Conservation (phyloP, 495 filamentous ascomycete species). For the Aspergillus cavernicola region DNA sequence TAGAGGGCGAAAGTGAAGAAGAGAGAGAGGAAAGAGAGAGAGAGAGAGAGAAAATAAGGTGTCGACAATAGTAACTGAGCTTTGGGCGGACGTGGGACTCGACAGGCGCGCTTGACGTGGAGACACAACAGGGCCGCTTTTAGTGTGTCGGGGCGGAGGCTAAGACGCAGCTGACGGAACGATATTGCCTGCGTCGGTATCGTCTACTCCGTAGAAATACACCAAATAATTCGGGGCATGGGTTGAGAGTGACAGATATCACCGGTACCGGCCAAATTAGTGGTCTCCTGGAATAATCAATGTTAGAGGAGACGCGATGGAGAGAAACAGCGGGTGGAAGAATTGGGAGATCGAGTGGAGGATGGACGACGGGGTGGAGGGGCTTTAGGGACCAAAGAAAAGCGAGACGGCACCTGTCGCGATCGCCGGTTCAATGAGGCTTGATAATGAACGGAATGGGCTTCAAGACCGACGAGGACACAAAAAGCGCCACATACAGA, state of each 20-base stretch:
- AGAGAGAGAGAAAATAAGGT: constrained; percentile 1
- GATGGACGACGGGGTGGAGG: constrained; percentile 11
- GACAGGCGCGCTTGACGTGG: constrained; percentile 36
- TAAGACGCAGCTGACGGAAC: constrained; percentile 35
- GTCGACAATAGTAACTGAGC: constrained; percentile 5
- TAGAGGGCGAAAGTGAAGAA: constrained; percentile 1
- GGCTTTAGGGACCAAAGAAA: constrained; percentile 15
- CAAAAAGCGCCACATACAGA: constrained; percentile 5
- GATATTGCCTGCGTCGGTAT: constrained; percentile 24
- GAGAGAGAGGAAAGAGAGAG: constrained; percentile 1
- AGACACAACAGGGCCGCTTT: constrained; percentile 38
- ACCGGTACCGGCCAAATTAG: constrained; percentile 28
- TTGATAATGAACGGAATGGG: constrained; percentile 15
- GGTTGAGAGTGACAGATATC: constrained; percentile 28
- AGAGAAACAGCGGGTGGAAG: background rate
- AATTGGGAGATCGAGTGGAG: constrained; percentile 11
- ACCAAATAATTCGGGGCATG: constrained; percentile 33
- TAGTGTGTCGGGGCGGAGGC: constrained; percentile 41
- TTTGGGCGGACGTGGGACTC: constrained; percentile 22
- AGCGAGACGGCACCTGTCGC: constrained; percentile 22
- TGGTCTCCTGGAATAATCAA: constrained; percentile 16
- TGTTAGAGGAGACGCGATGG: constrained; percentile 14
- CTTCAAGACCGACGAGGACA: background rate
- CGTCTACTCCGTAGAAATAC: constrained; percentile 24
- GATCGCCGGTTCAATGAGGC: constrained; percentile 26